Evolutionary conservation across 208 protist species (phyloP), one percentile per base, ranked within the genome.

Genomic region (Acanthamoeba triangularis): DNA sequence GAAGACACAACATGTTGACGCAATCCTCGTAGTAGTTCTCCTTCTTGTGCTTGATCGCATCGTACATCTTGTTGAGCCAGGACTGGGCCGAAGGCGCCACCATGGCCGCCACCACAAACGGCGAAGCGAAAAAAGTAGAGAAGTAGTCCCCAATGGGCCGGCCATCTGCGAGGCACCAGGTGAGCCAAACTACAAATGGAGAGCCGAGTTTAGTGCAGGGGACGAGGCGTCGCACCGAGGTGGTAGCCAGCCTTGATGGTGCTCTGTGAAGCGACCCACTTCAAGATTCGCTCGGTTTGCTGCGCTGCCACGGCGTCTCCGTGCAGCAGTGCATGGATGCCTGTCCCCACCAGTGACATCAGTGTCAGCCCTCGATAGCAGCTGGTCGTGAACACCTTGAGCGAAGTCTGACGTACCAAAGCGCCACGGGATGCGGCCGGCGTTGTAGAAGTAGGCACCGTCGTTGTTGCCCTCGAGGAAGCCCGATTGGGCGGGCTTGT

Each of bases 51-150:
- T 93, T 74, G 41, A 93, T 56, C 25, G 37, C 18, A 25, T 93
- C 61, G 37, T 93, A 65, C 61, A 65, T 76, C 69, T 90, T 65
- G 41, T 90, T 90, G n/a, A 65, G 80, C 54, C 54, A 65, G 11
- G 35, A 8, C 54, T 90, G 80, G 30, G 69, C 69, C 13, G 69
- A 78, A 14, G 69, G 69, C 37, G 30, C 69, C 69, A 59, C 20
- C 80, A 90, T 90, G 28, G 87, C 87, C 54, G 87, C 87, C 61
- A 93, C 63, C 18, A 49, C 87, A 30, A 93, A 78, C 23, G 87
- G 87, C 30, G 87, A 37, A 28, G 37, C 63, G 56, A 93, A 93
- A 30, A 93, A 93, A 0, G 61, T 74, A 0, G 41, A 59, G 30
- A 76, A 47, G 47, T 93, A 93, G 63, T 67, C 54, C 23, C 63